Evolutionary conservation across 805 yeast species (phyloP).

Genomic region (Brettanomyces anomalus): DNA sequence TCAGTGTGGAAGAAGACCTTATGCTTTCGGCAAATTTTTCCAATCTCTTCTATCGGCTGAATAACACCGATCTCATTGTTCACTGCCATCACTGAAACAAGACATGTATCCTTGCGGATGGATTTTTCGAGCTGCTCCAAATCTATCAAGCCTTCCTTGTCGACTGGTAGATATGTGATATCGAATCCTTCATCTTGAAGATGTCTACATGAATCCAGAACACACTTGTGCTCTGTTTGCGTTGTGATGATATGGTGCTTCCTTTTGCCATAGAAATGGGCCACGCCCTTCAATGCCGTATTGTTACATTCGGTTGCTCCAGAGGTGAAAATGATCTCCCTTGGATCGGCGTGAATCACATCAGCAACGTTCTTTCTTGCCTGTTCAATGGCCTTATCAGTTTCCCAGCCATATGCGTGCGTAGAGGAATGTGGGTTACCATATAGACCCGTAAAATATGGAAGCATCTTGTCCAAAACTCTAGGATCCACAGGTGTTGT

Average conservation of each 20-base stretch:
- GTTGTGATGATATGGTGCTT: slow-evolving; percentile 93
- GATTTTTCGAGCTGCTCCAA: slow-evolving; percentile 71
- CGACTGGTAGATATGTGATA: slow-evolving; percentile 85
- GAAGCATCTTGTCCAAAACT: slow-evolving; percentile 81
- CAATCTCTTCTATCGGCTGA: slow-evolving; percentile 94
- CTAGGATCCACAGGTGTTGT: slow-evolving; percentile 98
- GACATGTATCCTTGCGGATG: slow-evolving; percentile 81
- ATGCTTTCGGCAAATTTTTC: slow-evolving; percentile 71
- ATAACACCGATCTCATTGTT: slow-evolving; percentile 97
- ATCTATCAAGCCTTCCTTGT: slow-evolving; percentile 67
- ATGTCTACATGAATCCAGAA: slow-evolving; percentile 91
- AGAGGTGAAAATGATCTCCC: slow-evolving; percentile 92
- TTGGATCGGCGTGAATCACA: slow-evolving; percentile 87
- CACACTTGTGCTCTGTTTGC: slow-evolving; percentile 98
- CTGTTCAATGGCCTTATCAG: slow-evolving; percentile 81
- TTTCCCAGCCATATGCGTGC: slow-evolving; percentile 98
- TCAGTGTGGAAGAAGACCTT: slow-evolving; percentile 97
- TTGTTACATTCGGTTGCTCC: slow-evolving; percentile 98
- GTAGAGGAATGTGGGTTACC: slow-evolving; percentile 98
- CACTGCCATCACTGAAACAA: slow-evolving; percentile 94
- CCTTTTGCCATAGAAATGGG: slow-evolving; percentile 81
- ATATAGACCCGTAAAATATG: slow-evolving; percentile 81
- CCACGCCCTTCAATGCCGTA: slow-evolving; percentile 92
- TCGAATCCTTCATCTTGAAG: slow-evolving; percentile 96
- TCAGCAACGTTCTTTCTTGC: slow-evolving; percentile 80